phyloP scores from a whole-genome alignment of 148 eudicot species.

The Nepenthes mirabilis region DNA sequence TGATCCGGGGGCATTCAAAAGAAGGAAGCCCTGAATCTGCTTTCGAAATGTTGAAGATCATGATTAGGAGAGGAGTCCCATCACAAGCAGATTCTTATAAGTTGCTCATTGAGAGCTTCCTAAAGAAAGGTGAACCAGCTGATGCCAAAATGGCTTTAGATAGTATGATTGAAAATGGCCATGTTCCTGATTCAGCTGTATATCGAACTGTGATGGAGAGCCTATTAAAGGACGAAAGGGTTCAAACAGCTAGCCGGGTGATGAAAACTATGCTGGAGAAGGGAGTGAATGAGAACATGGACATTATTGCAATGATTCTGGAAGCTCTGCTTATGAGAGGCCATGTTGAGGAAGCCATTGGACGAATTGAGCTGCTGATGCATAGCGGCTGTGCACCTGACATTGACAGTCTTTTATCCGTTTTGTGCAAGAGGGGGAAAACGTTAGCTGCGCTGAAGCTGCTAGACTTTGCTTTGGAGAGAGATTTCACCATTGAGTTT shows the following conservation, averaged over 20 bases:
- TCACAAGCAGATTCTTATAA: slow-evolving; percentile 41
- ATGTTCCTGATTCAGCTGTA: slow-evolving; percentile 57
- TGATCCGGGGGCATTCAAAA: slow-evolving; percentile 64
- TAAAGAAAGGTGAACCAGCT: slow-evolving; percentile 72
- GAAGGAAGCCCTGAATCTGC: slow-evolving; percentile 67
- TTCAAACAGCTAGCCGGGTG: slow-evolving; percentile 92
- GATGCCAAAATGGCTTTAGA: slow-evolving; percentile 81
- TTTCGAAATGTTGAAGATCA: slow-evolving; percentile 64
- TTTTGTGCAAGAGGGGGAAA: slow-evolving; percentile 69
- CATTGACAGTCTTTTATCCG: slow-evolving; percentile 48
- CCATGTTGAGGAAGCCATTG: slow-evolving; percentile 93
- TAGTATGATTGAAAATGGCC: slow-evolving; percentile 78
- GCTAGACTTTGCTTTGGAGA: slow-evolving; percentile 69
- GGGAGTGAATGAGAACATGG: slow-evolving; percentile 73
- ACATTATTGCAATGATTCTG: slow-evolving; percentile 62
- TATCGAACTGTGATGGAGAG: slow-evolving; percentile 67
- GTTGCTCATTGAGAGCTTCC: slow-evolving; percentile 54
- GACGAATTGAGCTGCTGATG: slow-evolving; percentile 68
- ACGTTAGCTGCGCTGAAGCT: slow-evolving; percentile 77
- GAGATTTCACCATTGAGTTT: slow-evolving; percentile 48
- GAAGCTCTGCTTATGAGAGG: slow-evolving; percentile 80
- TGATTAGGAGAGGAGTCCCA: slow-evolving; percentile 61
- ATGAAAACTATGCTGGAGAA: slow-evolving; percentile 88
- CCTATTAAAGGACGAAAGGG: slow-evolving; percentile 76
- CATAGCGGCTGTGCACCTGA: slow-evolving; percentile 53